A percentile compares a stretch with the other conserved stretches of the same genome.
Conservation (phyloP, 2,329 filamentous ascomycete species). For the Lasiodiplodia gonubiensis region DNA sequence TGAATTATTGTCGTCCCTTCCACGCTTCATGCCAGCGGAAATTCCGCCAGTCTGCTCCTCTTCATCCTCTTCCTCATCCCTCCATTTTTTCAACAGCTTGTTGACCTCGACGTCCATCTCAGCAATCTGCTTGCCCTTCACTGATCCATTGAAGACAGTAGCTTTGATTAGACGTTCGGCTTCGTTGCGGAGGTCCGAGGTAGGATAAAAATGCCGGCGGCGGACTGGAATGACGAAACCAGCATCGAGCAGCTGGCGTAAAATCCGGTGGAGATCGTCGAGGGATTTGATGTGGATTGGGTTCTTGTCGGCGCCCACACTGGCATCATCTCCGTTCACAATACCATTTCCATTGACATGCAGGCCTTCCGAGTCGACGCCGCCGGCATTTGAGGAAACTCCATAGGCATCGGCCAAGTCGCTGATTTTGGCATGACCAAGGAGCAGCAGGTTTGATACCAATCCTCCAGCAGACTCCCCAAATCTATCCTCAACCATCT, state of each 20-base stretch:
- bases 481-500: conserved; percentile 74
- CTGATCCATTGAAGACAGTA: conserved; percentile 50
- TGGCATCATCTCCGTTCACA: conserved; percentile 34
- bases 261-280: conserved; percentile 50
- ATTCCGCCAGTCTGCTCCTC: conserved; percentile 30
- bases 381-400: conserved; percentile 43
- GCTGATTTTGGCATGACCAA: conserved; percentile 76
- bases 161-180: conserved; percentile 68
- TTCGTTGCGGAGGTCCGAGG: conserved; percentile 61
- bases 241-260: conserved; percentile 61
- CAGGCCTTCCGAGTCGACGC: conserved; percentile 11
- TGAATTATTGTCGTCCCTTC: conserved; percentile 28
- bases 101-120: conserved; percentile 71
- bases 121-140: conserved; percentile 45
- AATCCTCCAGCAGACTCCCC: conserved; percentile 77
- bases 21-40: conserved; percentile 26
- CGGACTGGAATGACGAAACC: conserved; percentile 72
- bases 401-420: conserved; percentile 71
- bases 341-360: conserved; percentile 29
- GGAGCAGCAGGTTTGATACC: conserved; percentile 73
- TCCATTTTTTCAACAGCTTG: conserved; percentile 59
- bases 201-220: conserved; percentile 55
- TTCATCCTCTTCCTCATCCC: conserved; percentile 47
- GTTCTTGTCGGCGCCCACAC: conserved; percentile 32
- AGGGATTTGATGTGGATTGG: conserved; percentile 44